A percentile compares a stretch with the other conserved stretches of the same genome.
Evolutionary conservation across 306 rosid genomes (phyloP).

Genomic region (Vigna nakashimae): DNA sequence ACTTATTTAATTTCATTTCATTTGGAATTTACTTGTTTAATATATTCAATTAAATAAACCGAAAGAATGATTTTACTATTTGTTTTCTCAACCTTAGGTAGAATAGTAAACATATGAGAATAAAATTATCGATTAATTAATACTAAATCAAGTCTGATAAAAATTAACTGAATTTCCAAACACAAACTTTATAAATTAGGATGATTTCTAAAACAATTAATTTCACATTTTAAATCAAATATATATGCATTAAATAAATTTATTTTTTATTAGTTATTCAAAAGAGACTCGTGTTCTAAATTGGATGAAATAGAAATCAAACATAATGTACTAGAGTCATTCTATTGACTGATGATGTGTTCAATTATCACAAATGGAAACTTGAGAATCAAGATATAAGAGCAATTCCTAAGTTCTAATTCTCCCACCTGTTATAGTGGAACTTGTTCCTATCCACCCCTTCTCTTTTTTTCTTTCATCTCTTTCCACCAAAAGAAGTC

Average conservation of each 20-base stretch:
- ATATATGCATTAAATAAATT: neutral
- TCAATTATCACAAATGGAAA: conserved; percentile 6
- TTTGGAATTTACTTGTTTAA: neutral
- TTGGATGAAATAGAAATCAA: conserved; percentile 1
- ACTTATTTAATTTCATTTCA: neutral
- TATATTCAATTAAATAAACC: neutral
- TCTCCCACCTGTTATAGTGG: neutral
- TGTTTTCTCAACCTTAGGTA: neutral
- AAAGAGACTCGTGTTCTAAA: neutral
- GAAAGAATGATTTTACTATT: neutral
- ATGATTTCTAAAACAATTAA: neutral
- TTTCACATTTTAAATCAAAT: neutral
- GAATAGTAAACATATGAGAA: neutral
- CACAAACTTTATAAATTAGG: neutral
- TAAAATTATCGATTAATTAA: neutral
- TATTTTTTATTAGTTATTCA: neutral
- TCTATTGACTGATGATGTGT: conserved; percentile 8
- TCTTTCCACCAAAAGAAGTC: conserved; percentile 23
- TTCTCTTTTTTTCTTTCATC: conserved; percentile 18
- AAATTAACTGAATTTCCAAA: neutral
- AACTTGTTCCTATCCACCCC: conserved; percentile 17
- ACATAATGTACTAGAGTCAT: neutral
- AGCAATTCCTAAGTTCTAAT: conserved; percentile 25
- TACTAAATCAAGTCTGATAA: neutral
- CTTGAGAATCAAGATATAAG: conserved; percentile 26